These are phyloP conservation scores for Fusarium musae DNA, from an alignment of 2,329 filamentous ascomycete genomes.

Conservation along the genomic window DNA sequence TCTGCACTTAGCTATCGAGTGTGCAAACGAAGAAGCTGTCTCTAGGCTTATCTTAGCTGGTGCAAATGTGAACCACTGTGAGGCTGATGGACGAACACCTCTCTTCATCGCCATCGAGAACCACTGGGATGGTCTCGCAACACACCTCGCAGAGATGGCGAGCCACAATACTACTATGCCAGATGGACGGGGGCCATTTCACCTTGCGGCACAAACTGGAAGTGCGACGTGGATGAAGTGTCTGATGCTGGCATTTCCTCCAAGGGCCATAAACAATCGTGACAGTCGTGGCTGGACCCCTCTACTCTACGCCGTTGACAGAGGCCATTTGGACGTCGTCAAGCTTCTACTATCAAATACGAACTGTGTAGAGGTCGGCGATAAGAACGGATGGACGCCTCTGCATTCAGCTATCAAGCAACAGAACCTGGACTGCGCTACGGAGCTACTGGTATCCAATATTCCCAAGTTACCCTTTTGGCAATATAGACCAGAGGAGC, in stretches of 20 bases:
- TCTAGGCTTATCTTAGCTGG: accelerated
- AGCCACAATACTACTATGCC: accelerated
- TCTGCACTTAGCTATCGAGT: neutral
- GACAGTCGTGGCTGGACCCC: accelerated
- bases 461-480: neutral
- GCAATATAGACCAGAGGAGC: accelerated
- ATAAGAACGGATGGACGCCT: neutral
- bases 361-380: neutral
- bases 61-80: neutral
- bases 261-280: neutral
- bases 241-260: neutral
- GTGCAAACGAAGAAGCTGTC: neutral
- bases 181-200: accelerated
- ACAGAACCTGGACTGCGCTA: accelerated
- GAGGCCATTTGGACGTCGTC: neutral
- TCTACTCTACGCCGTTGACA: neutral
- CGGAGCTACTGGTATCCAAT: accelerated
- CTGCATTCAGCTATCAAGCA: neutral
- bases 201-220: neutral
- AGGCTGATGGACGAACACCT: accelerated
- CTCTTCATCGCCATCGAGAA: neutral
- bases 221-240: neutral
- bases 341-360: neutral
- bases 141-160: neutral
- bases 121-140: neutral